phyloP scores from a whole-genome alignment of 352 stramenopile genomes.

The Pythium monospermum region DNA sequence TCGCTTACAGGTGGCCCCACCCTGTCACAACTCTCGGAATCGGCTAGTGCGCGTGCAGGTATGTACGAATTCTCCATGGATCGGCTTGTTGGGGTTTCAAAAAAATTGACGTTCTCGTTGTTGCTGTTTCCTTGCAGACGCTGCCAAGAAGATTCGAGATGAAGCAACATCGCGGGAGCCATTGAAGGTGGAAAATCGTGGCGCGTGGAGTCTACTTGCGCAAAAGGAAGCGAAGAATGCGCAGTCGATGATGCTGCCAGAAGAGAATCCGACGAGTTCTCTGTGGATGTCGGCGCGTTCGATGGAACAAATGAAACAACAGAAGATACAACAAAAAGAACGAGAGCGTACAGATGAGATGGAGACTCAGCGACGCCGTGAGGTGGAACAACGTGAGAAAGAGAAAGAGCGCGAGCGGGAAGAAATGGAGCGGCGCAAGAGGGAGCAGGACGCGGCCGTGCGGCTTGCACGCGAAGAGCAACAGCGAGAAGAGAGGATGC shows the following conservation, averaged over 20 bases:
- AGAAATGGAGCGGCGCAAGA: slow-evolving; percentile 57
- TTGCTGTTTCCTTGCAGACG: too few species aligned
- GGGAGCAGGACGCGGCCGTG: slow-evolving; percentile 36
- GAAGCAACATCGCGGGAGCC: slow-evolving; percentile 56
- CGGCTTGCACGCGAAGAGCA: slow-evolving; percentile 55
- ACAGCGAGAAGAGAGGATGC: slow-evolving; percentile 41
- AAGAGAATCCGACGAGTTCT: slow-evolving; percentile 70
- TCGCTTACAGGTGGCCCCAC: slow-evolving; percentile 17
- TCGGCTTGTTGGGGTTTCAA: too few species aligned
- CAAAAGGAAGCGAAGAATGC: slow-evolving; percentile 65
- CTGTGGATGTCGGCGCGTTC: slow-evolving; percentile 79
- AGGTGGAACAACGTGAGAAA: slow-evolving; percentile 59
- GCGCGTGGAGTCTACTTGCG: slow-evolving; percentile 80
- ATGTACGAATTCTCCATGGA: too few species aligned
- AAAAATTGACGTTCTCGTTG: too few species aligned
- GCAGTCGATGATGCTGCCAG: slow-evolving; percentile 46
- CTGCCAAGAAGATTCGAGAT: slow-evolving; percentile 74
- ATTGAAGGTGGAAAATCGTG: slow-evolving; percentile 75
- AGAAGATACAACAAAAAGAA: slow-evolving; percentile 84
- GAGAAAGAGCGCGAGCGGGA: slow-evolving; percentile 69
- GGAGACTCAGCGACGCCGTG: slow-evolving; percentile 56
- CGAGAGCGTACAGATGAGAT: slow-evolving; percentile 65
- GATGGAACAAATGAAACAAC: slow-evolving; percentile 86
- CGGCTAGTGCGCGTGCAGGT: too few species aligned
- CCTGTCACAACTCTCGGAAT: slow-evolving; percentile 22